A percentile compares a stretch with the other conserved stretches of the same genome.
phyloP scores from a whole-genome alignment of 495 filamentous ascomycete genomes.

The Tuber calosporum region DNA sequence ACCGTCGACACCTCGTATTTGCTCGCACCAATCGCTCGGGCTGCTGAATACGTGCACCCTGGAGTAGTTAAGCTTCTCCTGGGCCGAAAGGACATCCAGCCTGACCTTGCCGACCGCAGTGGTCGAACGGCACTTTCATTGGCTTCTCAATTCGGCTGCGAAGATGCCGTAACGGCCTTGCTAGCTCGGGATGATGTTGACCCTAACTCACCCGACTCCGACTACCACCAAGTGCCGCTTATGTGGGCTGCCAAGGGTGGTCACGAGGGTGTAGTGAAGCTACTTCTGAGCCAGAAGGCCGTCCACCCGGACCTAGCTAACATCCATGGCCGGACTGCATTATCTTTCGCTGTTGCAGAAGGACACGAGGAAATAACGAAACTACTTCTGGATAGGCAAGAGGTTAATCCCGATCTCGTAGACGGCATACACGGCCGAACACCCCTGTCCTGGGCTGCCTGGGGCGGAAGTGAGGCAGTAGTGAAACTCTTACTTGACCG shows the following conservation, averaged over 20 bases:
- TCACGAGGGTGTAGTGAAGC: slow-evolving; percentile 32
- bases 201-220: slow-evolving; percentile 14
- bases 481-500: slow-evolving; percentile 17
- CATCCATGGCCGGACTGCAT: slow-evolving; percentile 40
- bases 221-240: slow-evolving; percentile 36
- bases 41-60: neutral
- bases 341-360: slow-evolving; percentile 43
- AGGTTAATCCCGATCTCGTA: slow-evolving; percentile 17
- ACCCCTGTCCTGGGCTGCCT: slow-evolving; percentile 27
- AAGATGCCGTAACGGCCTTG: slow-evolving; percentile 38
- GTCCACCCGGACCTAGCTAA: slow-evolving; percentile 26
- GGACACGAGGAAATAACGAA: slow-evolving; percentile 44
- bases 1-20: neutral
- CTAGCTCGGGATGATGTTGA: slow-evolving; percentile 19
- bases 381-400: slow-evolving; percentile 10
- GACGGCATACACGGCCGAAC: slow-evolving; percentile 14
- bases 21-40: neutral
- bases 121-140: slow-evolving; percentile 34
- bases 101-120: slow-evolving; percentile 20
- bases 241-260: slow-evolving; percentile 41
- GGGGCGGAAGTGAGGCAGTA: slow-evolving; percentile 14
- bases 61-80: slow-evolving; percentile 28
- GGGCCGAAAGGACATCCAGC: slow-evolving; percentile 32
- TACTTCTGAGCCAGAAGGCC: slow-evolving; percentile 34
- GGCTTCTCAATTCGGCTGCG: slow-evolving; percentile 40